Base-by-base conservation (phyloP, 1,284 basidiomycete genomes). In the Porogramme epimiltina region DNA sequence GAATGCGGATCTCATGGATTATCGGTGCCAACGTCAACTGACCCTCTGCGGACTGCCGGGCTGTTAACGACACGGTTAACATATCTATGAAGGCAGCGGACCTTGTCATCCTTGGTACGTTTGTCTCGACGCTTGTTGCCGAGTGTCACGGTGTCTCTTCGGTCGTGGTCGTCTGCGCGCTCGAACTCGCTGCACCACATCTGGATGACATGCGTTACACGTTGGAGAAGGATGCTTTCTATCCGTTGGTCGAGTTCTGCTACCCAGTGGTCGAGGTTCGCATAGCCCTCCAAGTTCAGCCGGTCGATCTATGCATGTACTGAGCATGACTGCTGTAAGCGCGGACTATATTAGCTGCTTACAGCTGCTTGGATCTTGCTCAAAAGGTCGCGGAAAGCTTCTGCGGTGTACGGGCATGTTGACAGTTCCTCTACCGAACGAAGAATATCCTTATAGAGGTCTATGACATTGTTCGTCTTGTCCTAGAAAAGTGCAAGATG, bases 231-330 rank as follows among this genome's bases (percentile, higher is more conserved):
- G 39, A 93, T 91, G 1, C 70, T 75, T 65, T 98, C 94, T 65
- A 98, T 95, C 55, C 87, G 84, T 59, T 84, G 81, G 67, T 98
- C 95, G 10, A 99, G 80, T 49, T 91, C 86, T 0, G 87, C 82
- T 0, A 98, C 93, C 95, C 95, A 99, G 46, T 93, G 84, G 54
- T 98, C 95, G n/a, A 99, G 81, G 64, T 99, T 99, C 5, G 95
- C 93, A 65, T 96, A 99, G 10, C 96, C 95, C 66, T 98, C 95
- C 58, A 99, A 73, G 66, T 98, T 98, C 60, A 99, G 80, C 46
- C 89, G 84, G 71, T 99, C 97, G 58, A 98, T 93, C 86, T 93
- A 39, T 37, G 43, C 25, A 11, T 23, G n/a, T 23, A 4, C 26
- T 47, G 24, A 56, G 44, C 15, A 22, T 4, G 33, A 23, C 37